These are phyloP conservation scores for Panaeolus papilionaceus DNA, from an alignment of 768 basidiomycete species.

Conservation along the genomic window DNA sequence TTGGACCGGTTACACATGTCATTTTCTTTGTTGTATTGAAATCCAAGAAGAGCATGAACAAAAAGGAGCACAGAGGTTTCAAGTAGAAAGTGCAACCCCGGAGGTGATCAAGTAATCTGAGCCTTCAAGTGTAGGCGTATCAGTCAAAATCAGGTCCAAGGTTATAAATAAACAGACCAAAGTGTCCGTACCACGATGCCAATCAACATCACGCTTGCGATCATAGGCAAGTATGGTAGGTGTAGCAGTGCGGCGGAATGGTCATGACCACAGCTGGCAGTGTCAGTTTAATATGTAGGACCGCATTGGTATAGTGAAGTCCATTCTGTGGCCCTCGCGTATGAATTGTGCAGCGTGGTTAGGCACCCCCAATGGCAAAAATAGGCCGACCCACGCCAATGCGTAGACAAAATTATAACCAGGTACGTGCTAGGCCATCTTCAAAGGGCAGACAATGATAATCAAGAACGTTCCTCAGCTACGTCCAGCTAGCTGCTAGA, in stretches of 20 bases:
- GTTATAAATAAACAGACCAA: constrained; percentile 4
- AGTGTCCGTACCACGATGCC: neutral
- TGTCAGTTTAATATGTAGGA: neutral
- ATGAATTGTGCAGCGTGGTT: neutral
- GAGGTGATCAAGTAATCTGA: neutral
- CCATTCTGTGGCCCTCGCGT: neutral
- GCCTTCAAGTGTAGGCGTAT: neutral
- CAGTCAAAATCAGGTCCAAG: constrained; percentile 2
- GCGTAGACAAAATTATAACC: neutral
- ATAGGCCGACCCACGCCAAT: neutral
- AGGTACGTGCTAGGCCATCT: neutral
- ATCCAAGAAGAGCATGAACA: neutral
- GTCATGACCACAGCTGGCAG: neutral
- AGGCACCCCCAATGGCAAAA: neutral
- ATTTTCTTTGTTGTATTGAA: neutral
- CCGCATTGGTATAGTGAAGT: neutral
- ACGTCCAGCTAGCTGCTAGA: neutral
- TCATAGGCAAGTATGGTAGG: constrained; percentile 3
- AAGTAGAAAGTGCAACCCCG: neutral
- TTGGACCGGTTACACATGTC: constrained; percentile 5
- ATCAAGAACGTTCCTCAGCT: neutral
- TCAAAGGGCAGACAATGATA: neutral
- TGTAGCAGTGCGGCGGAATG: neutral
- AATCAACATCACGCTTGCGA: neutral
- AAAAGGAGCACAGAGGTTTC: neutral